Evolutionary conservation across 495 filamentous ascomycete genomes (phyloP).

Genomic region (Cercophora scortea): DNA sequence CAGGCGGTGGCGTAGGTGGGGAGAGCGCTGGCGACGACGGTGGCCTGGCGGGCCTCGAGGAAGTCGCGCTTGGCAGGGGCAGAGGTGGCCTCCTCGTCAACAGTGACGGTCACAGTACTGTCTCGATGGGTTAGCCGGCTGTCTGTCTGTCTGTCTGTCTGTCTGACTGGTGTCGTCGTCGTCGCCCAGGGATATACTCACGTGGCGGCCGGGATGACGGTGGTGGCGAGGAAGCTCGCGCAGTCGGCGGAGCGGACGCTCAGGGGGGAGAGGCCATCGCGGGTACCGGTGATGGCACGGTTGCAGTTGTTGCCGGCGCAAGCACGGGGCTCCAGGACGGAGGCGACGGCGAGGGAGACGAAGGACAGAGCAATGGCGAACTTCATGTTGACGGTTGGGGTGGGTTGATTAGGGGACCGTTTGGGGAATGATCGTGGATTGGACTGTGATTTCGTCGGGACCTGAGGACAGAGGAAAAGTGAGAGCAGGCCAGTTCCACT

Average conservation of each 20-base stretch:
- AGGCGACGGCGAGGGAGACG: slow-evolving; percentile 15
- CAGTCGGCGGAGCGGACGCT: slow-evolving; percentile 20
- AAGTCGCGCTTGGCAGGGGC: slow-evolving; percentile 10
- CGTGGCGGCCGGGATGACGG: slow-evolving; percentile 23
- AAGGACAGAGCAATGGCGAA: slow-evolving; percentile 19
- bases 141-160: no score
- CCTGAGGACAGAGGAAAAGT: background rate
- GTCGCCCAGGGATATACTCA: slow-evolving; percentile 6
- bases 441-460: background rate
- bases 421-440: background rate
- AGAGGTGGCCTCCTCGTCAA: slow-evolving; percentile 7
- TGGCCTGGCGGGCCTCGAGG: slow-evolving; percentile 9
- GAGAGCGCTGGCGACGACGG: slow-evolving; percentile 13
- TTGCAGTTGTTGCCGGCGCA: slow-evolving; percentile 30
- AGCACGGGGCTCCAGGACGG: slow-evolving; percentile 11
- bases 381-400: slow-evolving; percentile 21
- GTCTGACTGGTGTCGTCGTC: no score
- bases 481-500: background rate
- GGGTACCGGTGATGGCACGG: slow-evolving; percentile 25
- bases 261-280: slow-evolving; percentile 15
- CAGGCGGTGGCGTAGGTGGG: slow-evolving; percentile 20
- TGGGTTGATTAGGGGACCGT: background rate
- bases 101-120: slow-evolving; percentile 23
- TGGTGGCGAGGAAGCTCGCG: slow-evolving; percentile 24
- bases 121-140: background rate